Percentiles rank a stretch among this genome's conserved stretches.
These are phyloP conservation scores for Lactifluus hygrophoroides DNA, from an alignment of 768 basidiomycete species.

Conservation along the genomic window DNA sequence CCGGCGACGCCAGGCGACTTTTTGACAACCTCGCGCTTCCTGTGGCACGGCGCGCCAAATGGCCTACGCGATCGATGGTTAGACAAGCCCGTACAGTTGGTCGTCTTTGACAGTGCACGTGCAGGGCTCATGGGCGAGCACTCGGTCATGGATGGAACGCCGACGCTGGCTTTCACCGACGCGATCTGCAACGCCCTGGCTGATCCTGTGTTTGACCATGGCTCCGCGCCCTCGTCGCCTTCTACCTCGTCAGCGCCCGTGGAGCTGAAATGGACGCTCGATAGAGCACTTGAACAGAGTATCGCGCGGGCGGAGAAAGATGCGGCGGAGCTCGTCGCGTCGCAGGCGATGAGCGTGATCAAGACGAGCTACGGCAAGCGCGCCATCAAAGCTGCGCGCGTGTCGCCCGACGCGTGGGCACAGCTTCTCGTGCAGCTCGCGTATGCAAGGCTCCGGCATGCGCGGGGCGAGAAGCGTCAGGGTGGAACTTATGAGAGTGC, in stretches of 20 bases:
- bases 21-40: slow-evolving; percentile 53
- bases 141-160: slow-evolving; percentile 86
- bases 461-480: slow-evolving; percentile 34
- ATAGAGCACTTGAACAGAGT: slow-evolving; percentile 37
- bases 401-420: slow-evolving; percentile 93
- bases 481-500: slow-evolving; percentile 94
- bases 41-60: slow-evolving; percentile 68
- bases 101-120: slow-evolving; percentile 73
- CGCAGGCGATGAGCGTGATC: slow-evolving; percentile 54
- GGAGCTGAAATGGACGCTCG: slow-evolving; percentile 59
- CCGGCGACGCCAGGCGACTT: slow-evolving; percentile 42
- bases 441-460: slow-evolving; percentile 54
- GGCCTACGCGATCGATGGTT: slow-evolving; percentile 77
- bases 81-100: slow-evolving; percentile 84
- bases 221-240: slow-evolving; percentile 28
- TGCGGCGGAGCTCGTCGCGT: slow-evolving; percentile 47
- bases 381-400: slow-evolving; percentile 75
- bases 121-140: slow-evolving; percentile 93
- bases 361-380: slow-evolving; percentile 77
- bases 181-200: slow-evolving; percentile 54
- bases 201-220: slow-evolving; percentile 56
- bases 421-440: slow-evolving; percentile 91
- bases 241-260: slow-evolving; percentile 29
- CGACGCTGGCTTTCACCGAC: slow-evolving; percentile 65
- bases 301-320: slow-evolving; percentile 49